A percentile compares a stretch with the other conserved stretches of the same genome.
Evolutionary conservation across 257 asterid species (phyloP).

Genomic region (Osmanthus fragrans): DNA sequence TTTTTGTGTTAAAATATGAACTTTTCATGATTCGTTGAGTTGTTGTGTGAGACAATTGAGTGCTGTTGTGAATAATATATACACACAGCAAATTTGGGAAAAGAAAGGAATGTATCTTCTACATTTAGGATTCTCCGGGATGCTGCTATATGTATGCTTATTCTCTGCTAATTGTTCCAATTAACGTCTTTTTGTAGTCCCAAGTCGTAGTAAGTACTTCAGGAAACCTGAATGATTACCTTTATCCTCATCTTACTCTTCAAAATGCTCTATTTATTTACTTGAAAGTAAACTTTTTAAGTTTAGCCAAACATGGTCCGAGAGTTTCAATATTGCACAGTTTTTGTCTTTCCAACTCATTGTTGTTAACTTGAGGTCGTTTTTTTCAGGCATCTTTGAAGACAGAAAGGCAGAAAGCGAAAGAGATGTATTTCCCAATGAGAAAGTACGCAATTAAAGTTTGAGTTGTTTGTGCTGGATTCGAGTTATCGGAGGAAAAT

Average conservation of each 20-base stretch:
- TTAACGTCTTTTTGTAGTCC: not conserved
- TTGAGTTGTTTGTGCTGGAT: slow-evolving; percentile 20
- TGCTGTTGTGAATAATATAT: too few species aligned
- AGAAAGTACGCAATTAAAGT: slow-evolving; percentile 79
- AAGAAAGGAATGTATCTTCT: not conserved
- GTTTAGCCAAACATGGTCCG: not conserved
- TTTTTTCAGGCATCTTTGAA: slow-evolving; percentile 62
- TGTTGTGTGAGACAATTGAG: not conserved
- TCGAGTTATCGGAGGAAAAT: not conserved
- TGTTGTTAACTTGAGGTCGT: not conserved
- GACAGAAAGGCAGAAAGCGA: slow-evolving; percentile 73
- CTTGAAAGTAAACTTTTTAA: too few species aligned
- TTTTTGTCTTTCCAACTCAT: not conserved
- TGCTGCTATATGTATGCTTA: too few species aligned
- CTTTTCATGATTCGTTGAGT: not conserved
- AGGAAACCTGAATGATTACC: not conserved
- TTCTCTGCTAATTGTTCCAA: not conserved
- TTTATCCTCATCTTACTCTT: not conserved
- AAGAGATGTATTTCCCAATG: slow-evolving; percentile 70
- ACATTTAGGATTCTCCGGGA: too few species aligned
- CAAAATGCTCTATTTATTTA: not conserved
- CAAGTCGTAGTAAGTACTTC: not conserved
- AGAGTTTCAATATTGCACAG: not conserved
- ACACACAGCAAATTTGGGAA: too few species aligned
- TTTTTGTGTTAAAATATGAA: not conserved